Evolutionary conservation across 768 basidiomycete genomes (phyloP).

Genomic region (Leucocoprinus leucothites): DNA sequence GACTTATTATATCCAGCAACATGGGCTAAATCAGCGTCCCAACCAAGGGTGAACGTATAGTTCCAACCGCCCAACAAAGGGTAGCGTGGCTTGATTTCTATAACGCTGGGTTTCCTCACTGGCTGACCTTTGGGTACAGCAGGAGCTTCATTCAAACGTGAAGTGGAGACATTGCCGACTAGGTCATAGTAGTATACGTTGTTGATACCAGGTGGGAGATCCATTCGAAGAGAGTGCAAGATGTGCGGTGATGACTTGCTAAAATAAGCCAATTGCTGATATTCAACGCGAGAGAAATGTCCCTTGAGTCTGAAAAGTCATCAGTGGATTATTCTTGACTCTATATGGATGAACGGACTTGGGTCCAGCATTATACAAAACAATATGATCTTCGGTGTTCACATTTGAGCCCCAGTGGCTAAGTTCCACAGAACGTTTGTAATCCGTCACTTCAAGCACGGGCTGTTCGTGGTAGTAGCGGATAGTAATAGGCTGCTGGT

Average conservation of each 20-base stretch:
- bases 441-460: conserved; percentile 67
- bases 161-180: conserved; percentile 96
- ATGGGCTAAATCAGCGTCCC: conserved; percentile 83
- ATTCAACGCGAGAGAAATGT: conserved; percentile 88
- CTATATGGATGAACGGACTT: conserved; percentile 48
- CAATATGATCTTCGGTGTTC: conserved; percentile 87
- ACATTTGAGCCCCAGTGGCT: conserved; percentile 97
- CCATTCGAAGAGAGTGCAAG: conserved; percentile 68
- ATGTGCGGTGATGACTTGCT: conserved; percentile 66
- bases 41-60: conserved; percentile 92
- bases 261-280: conserved; percentile 75
- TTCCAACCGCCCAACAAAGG: conserved; percentile 98
- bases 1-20: conserved; percentile 61
- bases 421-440: conserved; percentile 81
- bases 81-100: conserved; percentile 88
- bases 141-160: conserved; percentile 70
- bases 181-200: conserved; percentile 88
- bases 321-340: conserved; percentile 10
- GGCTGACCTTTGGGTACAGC: conserved; percentile 57
- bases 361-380: conserved; percentile 88
- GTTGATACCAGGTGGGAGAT: conserved; percentile 79
- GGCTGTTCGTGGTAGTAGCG: conserved; percentile 87
- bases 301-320: conserved; percentile 72
- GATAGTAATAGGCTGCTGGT: conserved; percentile 65
- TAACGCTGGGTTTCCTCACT: conserved; percentile 53